Evolutionary conservation across 345 rosid genomes (phyloP).

Genomic region (Geranium brycei): DNA sequence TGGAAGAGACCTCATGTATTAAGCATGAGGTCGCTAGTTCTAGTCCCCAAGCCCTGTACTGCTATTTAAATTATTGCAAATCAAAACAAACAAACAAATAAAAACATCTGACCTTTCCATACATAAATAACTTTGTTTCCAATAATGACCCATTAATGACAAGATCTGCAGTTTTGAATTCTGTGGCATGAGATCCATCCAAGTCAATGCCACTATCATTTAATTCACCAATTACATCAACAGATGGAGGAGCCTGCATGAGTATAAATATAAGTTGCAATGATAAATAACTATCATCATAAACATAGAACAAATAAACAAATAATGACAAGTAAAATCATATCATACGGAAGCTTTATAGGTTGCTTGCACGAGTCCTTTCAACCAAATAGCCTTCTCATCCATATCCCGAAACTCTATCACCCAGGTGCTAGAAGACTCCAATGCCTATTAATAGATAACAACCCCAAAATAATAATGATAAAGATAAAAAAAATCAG

Average conservation of each 20-base stretch:
- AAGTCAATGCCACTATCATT: conserved; percentile 24
- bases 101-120: conserved; percentile 37
- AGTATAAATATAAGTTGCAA: conserved; percentile 3
- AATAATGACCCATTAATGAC: conserved; percentile 66
- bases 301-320: conserved; percentile 9
- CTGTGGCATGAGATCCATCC: conserved; percentile 31
- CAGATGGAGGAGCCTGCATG: conserved; percentile 57
- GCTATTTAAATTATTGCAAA: no score
- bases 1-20: no score
- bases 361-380: conserved; percentile 75
- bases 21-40: no score
- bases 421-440: conserved; percentile 86
- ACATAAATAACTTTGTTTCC: conserved; percentile 62
- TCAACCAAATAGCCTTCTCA: conserved; percentile 73
- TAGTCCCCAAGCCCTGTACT: no score
- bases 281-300: conserved; percentile 6
- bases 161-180: conserved; percentile 55
- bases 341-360: conserved; percentile 85
- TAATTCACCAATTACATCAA: conserved; percentile 50
- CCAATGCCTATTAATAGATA: conserved; percentile 53
- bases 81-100: no score
- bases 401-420: conserved; percentile 61
- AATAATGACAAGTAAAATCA: conserved; percentile 1
- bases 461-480: background rate
- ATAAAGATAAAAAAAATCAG: background rate